phyloP scores from a whole-genome alignment of 2,329 filamentous ascomycete genomes.

The Ustulina deusta region DNA sequence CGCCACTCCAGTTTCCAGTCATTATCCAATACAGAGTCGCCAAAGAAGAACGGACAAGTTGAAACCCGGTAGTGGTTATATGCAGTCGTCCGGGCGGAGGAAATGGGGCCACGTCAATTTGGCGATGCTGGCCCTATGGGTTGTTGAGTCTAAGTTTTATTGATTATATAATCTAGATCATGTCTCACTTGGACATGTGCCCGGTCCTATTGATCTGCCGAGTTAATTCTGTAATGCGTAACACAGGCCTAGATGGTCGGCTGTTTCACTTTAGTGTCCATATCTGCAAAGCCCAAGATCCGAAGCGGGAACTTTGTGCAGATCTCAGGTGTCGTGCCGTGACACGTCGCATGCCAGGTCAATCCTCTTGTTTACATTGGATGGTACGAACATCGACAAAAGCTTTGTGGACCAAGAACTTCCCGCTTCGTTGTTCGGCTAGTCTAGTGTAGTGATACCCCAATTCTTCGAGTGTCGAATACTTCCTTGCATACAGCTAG shows the following conservation, averaged over 20 bases:
- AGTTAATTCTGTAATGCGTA: neutral
- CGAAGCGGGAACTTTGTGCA: constrained; percentile 22
- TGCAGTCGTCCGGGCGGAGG: neutral
- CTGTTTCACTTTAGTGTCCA: constrained; percentile 13
- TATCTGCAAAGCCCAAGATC: constrained; percentile 10
- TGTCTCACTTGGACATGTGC: constrained; percentile 4
- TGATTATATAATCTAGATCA: neutral
- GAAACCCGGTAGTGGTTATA: neutral
- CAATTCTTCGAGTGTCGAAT: neutral
- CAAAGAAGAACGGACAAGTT: neutral
- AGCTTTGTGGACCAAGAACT: neutral
- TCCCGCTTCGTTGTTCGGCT: constrained; percentile 6
- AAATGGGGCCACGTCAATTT: neutral
- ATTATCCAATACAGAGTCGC: neutral
- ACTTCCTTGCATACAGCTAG: constrained; percentile 5
- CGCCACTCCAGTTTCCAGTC: neutral
- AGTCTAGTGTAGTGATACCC: constrained; percentile 14
- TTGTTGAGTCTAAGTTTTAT: neutral
- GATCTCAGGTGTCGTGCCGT: constrained; percentile 30
- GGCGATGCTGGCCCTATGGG: neutral
- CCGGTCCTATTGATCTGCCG: constrained; percentile 1
- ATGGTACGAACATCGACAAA: constrained; percentile 4
- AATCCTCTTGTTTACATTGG: constrained; percentile 25
- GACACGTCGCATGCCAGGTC: constrained; percentile 27
- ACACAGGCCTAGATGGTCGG: too few relatives aligned